A percentile compares a stretch with the other conserved stretches of the same genome.
These are phyloP conservation scores for Monosporascus sp. DNA, from an alignment of 2,329 filamentous ascomycete genomes.

Conservation along the genomic window DNA sequence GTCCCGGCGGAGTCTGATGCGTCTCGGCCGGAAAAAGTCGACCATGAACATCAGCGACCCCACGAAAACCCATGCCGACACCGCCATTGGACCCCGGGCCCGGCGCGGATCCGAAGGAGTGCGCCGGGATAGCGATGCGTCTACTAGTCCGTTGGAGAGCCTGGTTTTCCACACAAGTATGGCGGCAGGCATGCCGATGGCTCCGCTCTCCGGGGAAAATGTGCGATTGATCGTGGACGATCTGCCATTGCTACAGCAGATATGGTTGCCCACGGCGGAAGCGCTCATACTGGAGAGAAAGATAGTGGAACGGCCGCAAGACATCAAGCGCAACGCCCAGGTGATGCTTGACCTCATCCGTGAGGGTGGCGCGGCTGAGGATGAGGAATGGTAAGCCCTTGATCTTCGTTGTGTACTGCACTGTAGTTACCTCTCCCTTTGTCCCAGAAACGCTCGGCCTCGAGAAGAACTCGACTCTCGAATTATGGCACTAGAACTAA, in stretches of 20 bases:
- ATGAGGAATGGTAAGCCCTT: constrained; percentile 51
- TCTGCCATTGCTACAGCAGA: constrained; percentile 51
- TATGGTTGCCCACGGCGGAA: constrained; percentile 60
- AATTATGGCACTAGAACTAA: background rate
- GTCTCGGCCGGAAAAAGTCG: constrained; percentile 55
- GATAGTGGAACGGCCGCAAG: constrained; percentile 51
- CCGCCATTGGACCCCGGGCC: constrained; percentile 9
- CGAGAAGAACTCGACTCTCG: background rate
- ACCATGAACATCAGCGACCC: constrained; percentile 30
- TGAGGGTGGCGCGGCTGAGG: constrained; percentile 52
- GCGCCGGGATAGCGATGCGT: constrained; percentile 24
- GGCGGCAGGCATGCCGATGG: constrained; percentile 58
- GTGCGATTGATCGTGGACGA: constrained; percentile 47
- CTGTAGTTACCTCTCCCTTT: too few species aligned
- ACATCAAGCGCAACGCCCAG: constrained; percentile 59
- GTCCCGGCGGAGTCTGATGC: constrained; percentile 45
- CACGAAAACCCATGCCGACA: constrained; percentile 9
- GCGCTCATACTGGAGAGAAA: constrained; percentile 54
- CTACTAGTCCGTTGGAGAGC: constrained; percentile 26
- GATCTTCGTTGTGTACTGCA: background rate
- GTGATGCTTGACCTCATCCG: constrained; percentile 60
- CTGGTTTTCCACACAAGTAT: constrained; percentile 55
- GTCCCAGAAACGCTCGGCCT: too few species aligned
- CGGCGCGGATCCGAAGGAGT: constrained; percentile 24
- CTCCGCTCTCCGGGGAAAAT: constrained; percentile 44